Evolutionary conservation across 2,329 filamentous ascomycete species (phyloP).

Genomic region (Aspergillus tubingensis): DNA sequence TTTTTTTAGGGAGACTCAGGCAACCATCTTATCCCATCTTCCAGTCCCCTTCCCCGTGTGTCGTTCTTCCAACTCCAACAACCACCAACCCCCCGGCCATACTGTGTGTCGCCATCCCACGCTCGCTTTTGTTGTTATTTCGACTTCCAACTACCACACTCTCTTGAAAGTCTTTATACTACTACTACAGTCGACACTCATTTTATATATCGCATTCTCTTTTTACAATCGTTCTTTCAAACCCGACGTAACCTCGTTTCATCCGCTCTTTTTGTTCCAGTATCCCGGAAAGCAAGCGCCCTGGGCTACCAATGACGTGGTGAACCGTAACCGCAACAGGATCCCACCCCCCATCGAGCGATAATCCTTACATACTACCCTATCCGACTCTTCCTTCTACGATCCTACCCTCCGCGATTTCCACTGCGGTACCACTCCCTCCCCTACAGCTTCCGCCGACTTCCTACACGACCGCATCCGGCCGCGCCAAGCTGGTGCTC

Average conservation of each 20-base stretch:
- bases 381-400: slow-evolving; percentile 6
- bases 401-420: slow-evolving; percentile 9
- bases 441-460: slow-evolving; percentile 11
- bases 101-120: slow-evolving; percentile 37
- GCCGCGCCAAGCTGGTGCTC: slow-evolving; percentile 37
- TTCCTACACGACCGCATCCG: slow-evolving; percentile 37
- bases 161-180: slow-evolving; percentile 21
- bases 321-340: slow-evolving; percentile 21
- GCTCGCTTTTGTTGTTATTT: slow-evolving; percentile 28
- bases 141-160: slow-evolving; percentile 16
- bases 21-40: slow-evolving; percentile 7
- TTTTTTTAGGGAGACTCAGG: slow-evolving; percentile 13
- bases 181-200: slow-evolving; percentile 15
- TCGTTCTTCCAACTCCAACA: slow-evolving; percentile 8
- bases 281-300: slow-evolving; percentile 5
- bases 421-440: not conserved
- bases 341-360: slow-evolving; percentile 8
- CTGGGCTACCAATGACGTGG: slow-evolving; percentile 25
- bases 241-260: slow-evolving; percentile 17
- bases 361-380: slow-evolving; percentile 11
- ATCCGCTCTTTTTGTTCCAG: slow-evolving; percentile 20
- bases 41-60: slow-evolving; percentile 2
- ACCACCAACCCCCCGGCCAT: slow-evolving; percentile 22
- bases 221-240: slow-evolving; percentile 17
- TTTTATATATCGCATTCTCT: slow-evolving; percentile 13